A percentile compares a stretch with the other conserved stretches of the same genome.
These are phyloP conservation scores for Penicillium arizonense DNA, from an alignment of 495 filamentous ascomycete genomes.

Conservation along the genomic window DNA sequence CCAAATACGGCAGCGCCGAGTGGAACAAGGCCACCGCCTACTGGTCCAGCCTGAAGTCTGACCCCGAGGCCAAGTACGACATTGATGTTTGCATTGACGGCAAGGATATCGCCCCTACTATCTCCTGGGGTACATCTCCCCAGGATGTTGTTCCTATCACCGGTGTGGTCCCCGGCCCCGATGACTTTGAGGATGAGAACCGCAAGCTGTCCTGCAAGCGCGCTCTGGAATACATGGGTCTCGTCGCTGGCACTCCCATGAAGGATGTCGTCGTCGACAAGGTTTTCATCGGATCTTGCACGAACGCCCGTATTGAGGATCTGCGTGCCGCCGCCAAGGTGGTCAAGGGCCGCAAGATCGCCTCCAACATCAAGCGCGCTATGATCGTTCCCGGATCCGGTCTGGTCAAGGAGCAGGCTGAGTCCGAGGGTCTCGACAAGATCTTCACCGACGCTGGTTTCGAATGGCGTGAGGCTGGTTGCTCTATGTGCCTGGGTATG, in stretches of 20 bases:
- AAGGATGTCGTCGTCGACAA: constrained; percentile 90
- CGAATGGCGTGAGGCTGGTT: constrained; percentile 97
- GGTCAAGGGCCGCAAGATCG: constrained; percentile 81
- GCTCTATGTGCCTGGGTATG: constrained; percentile 99
- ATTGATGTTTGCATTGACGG: constrained; percentile 81
- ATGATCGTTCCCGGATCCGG: constrained; percentile 97
- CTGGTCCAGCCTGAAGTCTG: constrained; percentile 84
- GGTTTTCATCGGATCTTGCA: constrained; percentile 98
- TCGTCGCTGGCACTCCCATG: constrained; percentile 80
- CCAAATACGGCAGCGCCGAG: constrained; percentile 75
- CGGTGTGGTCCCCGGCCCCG: constrained; percentile 83
- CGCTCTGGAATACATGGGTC: constrained; percentile 94
- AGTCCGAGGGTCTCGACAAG: constrained; percentile 87
- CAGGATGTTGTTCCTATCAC: constrained; percentile 95
- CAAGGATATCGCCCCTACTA: constrained; percentile 88
- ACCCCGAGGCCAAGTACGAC: constrained; percentile 83
- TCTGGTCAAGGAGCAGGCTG: constrained; percentile 89
- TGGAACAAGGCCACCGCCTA: constrained; percentile 89
- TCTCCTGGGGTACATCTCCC: constrained; percentile 96
- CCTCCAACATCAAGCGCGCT: constrained; percentile 83
- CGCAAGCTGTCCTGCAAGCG: constrained; percentile 77
- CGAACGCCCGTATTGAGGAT: constrained; percentile 96
- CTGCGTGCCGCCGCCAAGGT: constrained; percentile 82
- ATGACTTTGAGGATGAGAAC: constrained; percentile 73
- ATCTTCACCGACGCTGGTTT: constrained; percentile 91